These are phyloP conservation scores for Tremella fuciformis DNA, from an alignment of 768 basidiomycete species.

Conservation along the genomic window DNA sequence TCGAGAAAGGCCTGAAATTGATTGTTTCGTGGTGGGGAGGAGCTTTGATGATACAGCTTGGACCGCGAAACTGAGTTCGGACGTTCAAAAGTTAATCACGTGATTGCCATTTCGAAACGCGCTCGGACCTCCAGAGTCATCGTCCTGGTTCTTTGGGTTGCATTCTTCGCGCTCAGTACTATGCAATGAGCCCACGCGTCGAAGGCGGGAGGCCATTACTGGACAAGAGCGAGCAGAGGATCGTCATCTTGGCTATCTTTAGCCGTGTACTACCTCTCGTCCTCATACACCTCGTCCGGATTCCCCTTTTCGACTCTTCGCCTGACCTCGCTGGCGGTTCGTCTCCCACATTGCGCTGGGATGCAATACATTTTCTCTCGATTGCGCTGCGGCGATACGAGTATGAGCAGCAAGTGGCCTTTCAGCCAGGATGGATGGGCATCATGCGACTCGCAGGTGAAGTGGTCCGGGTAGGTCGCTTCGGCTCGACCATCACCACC, in stretches of 20 bases:
- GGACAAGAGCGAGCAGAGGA: neutral
- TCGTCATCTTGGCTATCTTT: slow-evolving; percentile 13
- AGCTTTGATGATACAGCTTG: no score
- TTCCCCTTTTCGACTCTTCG: slow-evolving; percentile 38
- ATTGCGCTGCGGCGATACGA: slow-evolving; percentile 62
- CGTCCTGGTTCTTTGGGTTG: no score
- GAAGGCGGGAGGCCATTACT: no score
- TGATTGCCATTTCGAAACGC: no score
- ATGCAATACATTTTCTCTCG: slow-evolving; percentile 73
- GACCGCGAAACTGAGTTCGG: no score
- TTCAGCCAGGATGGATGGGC: slow-evolving; percentile 67
- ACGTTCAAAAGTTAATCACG: no score
- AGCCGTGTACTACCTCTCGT: slow-evolving; percentile 18
- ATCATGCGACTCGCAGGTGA: slow-evolving; percentile 56
- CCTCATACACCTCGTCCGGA: slow-evolving; percentile 13
- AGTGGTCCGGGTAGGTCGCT: slow-evolving; percentile 9
- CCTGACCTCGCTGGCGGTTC: slow-evolving; percentile 9
- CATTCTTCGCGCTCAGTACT: no score
- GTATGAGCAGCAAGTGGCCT: slow-evolving; percentile 84
- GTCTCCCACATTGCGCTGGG: slow-evolving; percentile 70
- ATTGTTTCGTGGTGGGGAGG: no score
- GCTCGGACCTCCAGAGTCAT: no score
- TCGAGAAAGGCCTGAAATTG: no score
- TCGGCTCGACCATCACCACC: slow-evolving; percentile 4
- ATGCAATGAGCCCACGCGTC: no score